A percentile compares a stretch with the other conserved stretches of the same genome.
phyloP scores from a whole-genome alignment of 441 rosid species.

The Erodium chrysanthum region DNA sequence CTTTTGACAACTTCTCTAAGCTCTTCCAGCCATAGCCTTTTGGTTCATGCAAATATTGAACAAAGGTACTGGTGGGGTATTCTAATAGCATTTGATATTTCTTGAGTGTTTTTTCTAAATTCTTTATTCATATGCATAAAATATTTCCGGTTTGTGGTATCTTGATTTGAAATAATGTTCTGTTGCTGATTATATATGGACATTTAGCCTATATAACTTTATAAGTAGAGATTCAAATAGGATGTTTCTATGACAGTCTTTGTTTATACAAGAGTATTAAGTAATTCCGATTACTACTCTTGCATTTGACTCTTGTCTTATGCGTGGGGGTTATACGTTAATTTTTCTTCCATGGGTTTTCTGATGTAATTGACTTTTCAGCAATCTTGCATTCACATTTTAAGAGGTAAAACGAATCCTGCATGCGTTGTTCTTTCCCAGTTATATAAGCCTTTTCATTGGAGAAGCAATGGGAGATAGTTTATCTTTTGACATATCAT shows the following conservation, averaged over 20 bases:
- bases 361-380: background rate
- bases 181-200: no score
- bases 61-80: constrained; percentile 41
- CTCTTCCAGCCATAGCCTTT: constrained; percentile 43
- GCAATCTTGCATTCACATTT: background rate
- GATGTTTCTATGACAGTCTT: background rate
- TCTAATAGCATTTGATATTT: background rate
- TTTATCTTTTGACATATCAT: background rate
- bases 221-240: no score
- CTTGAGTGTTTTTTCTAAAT: background rate
- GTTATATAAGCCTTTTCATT: background rate
- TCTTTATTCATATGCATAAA: background rate
- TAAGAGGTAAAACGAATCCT: background rate
- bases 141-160: background rate
- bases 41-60: constrained; percentile 61
- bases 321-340: background rate
- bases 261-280: background rate
- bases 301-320: no score
- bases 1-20: constrained; percentile 70
- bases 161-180: background rate
- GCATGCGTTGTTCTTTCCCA: background rate
- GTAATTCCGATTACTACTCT: background rate
- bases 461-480: background rate
- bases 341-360: background rate
- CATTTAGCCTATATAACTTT: no score